These are phyloP conservation scores for Aspergillus quadricinctus DNA, from an alignment of 2,329 filamentous ascomycete genomes.

Conservation along the genomic window DNA sequence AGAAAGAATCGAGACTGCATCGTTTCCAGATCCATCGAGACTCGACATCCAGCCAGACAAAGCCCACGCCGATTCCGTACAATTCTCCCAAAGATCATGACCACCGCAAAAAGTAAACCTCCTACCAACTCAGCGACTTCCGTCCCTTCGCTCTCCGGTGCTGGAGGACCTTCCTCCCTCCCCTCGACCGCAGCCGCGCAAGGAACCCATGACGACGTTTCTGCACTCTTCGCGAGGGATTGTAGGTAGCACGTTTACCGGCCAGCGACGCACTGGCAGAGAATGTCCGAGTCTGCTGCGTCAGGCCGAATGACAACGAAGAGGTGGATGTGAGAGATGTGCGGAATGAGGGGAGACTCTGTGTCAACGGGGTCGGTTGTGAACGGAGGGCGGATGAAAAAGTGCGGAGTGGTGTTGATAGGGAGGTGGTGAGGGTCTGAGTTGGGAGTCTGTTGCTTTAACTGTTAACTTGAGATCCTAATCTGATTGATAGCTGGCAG, in stretches of 20 bases:
- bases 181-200: slow-evolving; percentile 48
- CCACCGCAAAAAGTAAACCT: background rate
- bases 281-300: slow-evolving; percentile 34
- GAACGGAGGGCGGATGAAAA: slow-evolving; percentile 9
- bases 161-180: slow-evolving; percentile 51
- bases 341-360: slow-evolving; percentile 6
- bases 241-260: slow-evolving; percentile 52
- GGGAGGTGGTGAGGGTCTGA: slow-evolving; percentile 3
- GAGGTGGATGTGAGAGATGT: slow-evolving; percentile 9
- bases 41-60: background rate
- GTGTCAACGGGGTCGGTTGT: background rate
- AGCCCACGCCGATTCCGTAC: background rate
- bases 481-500: background rate
- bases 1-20: background rate
- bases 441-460: slow-evolving; percentile 1
- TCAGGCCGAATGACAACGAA: slow-evolving; percentile 11
- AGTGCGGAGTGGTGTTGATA: slow-evolving; percentile 11
- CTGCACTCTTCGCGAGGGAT: slow-evolving; percentile 55
- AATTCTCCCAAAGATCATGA: background rate
- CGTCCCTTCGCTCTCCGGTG: slow-evolving; percentile 53
- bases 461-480: background rate
- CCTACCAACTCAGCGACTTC: slow-evolving; percentile 50
- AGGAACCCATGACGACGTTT: slow-evolving; percentile 61
- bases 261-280: slow-evolving; percentile 42
- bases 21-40: background rate